Base-by-base conservation (phyloP, 1,284 basidiomycete species). In the Naganishia liquefaciens region DNA sequence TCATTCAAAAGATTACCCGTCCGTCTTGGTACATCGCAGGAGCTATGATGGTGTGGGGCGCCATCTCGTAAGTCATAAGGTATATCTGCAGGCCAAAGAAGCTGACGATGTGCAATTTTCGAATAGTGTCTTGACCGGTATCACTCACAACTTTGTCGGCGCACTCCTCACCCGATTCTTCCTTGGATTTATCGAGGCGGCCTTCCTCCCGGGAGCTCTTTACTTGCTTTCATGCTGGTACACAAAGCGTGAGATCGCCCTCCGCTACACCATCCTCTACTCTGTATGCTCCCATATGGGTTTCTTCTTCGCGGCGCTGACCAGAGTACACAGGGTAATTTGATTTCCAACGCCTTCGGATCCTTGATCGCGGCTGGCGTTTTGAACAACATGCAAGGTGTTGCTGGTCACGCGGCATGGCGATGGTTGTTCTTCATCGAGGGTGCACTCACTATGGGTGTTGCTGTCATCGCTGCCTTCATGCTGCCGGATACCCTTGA, bases 261-360 rank as follows among this genome's bases (percentile, higher is more conserved):
- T 89, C 64, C 84, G 89, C 43, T 84, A 86, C 54, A 86, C 87
- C 0, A 82, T 89, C 63, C 81, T 91, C 2, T 89, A 86, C 74
- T 81, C 82, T 7, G 88, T 68, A 3, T 28, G 51, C 28, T 17
- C 7, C n/a, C 6, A 61, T 17, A n/a, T 3, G 25, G 15, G 11
- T 60, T 5, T 21, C 15, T n/a, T 15, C 17, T 30, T 28, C 19
- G 13, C 13, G 7, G 72, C 86, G 3, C 23, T 21, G 13, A 21
- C 13, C 25, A 44, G 21, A 13, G 39, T 25, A 27, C 46, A 44
- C 15, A 60, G 28, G 43, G 58, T 30, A 75, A 76, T 66, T 78
- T 90, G n/a, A 81, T 89, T 54, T 87, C 87, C 0, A 90, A 89
- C 76, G 88, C 89, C 2, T 89, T 90, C 73, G 88, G 88, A 17